A percentile compares a stretch with the other conserved stretches of the same genome.
These are phyloP conservation scores for Geoglossum cookeanum DNA, from an alignment of 2,329 filamentous ascomycete species.

Conservation along the genomic window DNA sequence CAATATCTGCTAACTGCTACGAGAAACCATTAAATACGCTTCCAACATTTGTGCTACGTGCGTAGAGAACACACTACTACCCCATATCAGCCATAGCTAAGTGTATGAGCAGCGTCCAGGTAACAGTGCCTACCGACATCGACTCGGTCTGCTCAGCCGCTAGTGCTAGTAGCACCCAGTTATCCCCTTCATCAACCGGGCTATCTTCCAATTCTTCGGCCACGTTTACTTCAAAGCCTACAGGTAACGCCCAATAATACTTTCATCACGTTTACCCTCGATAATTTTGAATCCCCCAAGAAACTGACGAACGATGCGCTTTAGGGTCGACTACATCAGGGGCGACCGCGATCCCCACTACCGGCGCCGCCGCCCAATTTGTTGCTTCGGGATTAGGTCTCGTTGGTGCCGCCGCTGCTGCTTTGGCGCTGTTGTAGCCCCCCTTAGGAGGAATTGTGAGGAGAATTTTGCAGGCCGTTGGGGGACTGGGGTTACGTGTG, in stretches of 20 bases:
- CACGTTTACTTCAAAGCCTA: background rate
- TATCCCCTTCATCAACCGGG: background rate
- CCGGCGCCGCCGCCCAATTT: background rate
- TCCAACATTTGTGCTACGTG: slow-evolving; percentile 9
- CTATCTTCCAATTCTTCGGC: background rate
- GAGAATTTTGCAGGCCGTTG: background rate
- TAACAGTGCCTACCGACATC: slow-evolving; percentile 5
- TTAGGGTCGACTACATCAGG: background rate
- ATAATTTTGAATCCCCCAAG: background rate
- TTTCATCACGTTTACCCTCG: background rate
- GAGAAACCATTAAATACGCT: slow-evolving; percentile 11
- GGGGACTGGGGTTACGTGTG: background rate
- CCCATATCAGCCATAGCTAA: background rate
- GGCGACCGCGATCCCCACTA: slow-evolving; percentile 1
- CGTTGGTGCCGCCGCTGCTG: slow-evolving; percentile 9
- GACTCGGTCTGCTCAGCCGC: slow-evolving; percentile 5
- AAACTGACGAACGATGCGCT: background rate
- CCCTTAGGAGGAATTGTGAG: background rate
- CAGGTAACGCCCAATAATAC: background rate
- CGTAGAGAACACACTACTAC: background rate
- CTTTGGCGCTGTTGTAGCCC: slow-evolving; percentile 8
- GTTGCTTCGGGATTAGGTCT: slow-evolving; percentile 7
- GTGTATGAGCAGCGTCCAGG: slow-evolving; percentile 6
- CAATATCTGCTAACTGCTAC: background rate
- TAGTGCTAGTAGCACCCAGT: background rate